Conservation (phyloP, 2,329 filamentous ascomycete genomes). For the Aspergillaceae sp. region DNA sequence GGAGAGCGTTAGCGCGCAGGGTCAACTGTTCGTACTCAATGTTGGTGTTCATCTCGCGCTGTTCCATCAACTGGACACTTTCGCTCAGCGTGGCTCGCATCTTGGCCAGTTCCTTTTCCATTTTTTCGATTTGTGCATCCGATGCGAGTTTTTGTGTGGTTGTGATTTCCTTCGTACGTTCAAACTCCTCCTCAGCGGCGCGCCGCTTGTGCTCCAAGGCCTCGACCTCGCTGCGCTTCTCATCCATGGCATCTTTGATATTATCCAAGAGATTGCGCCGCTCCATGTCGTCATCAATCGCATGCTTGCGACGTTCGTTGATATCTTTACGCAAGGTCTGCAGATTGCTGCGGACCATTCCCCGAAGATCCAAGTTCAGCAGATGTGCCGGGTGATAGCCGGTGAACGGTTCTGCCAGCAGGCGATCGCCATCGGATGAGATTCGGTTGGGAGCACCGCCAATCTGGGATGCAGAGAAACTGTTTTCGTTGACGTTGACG, state of each 20-base stretch:
- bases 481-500: slow-evolving; percentile 71
- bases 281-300: slow-evolving; percentile 85
- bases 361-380: slow-evolving; percentile 78
- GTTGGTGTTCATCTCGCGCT: slow-evolving; percentile 90
- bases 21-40: slow-evolving; percentile 93
- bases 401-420: slow-evolving; percentile 70
- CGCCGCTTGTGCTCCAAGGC: slow-evolving; percentile 80
- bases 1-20: slow-evolving; percentile 69
- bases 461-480: slow-evolving; percentile 59
- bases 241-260: slow-evolving; percentile 93
- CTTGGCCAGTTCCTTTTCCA: slow-evolving; percentile 94
- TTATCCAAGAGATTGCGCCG: slow-evolving; percentile 88
- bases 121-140: slow-evolving; percentile 93
- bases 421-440: slow-evolving; percentile 56
- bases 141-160: slow-evolving; percentile 78
- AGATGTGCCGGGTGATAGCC: slow-evolving; percentile 88
- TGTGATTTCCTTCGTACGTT: slow-evolving; percentile 82
- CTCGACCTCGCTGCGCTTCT: slow-evolving; percentile 88
- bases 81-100: slow-evolving; percentile 79
- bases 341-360: slow-evolving; percentile 71
- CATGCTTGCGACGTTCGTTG: slow-evolving; percentile 72
- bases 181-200: slow-evolving; percentile 85
- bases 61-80: slow-evolving; percentile 83
- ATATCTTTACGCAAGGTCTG: slow-evolving; percentile 76
- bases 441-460: slow-evolving; percentile 42